phyloP scores from a whole-genome alignment of 768 basidiomycete species.

The Mycena rosella region DNA sequence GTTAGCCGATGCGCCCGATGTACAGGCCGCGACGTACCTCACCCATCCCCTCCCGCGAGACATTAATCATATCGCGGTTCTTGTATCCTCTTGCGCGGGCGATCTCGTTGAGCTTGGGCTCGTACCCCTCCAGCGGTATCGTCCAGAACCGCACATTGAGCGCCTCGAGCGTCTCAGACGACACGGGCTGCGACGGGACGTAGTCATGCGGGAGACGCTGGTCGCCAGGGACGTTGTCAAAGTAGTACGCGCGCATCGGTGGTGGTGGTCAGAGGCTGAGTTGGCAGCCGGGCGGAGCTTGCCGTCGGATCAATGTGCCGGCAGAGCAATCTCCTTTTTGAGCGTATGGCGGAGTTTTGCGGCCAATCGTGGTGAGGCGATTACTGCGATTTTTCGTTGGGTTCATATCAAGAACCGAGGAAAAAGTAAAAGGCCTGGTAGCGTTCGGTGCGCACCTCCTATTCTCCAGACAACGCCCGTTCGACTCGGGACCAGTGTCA shows the following conservation, averaged over 20 bases:
- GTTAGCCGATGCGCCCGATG: background rate
- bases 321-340: background rate
- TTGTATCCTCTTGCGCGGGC: slow-evolving; percentile 82
- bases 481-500: no score
- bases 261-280: background rate
- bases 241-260: slow-evolving; percentile 81
- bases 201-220: slow-evolving; percentile 87
- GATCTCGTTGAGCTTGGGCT: slow-evolving; percentile 68
- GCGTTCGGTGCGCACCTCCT: no score
- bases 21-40: slow-evolving; percentile 49
- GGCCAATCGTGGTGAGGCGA: background rate
- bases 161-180: slow-evolving; percentile 58
- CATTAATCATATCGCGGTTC: slow-evolving; percentile 85
- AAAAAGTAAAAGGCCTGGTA: no score
- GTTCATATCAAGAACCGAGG: no score
- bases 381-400: background rate
- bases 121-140: slow-evolving; percentile 73
- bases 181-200: slow-evolving; percentile 66
- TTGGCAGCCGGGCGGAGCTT: background rate
- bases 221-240: slow-evolving; percentile 81
- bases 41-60: slow-evolving; percentile 84
- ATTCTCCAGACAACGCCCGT: no score
- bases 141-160: slow-evolving; percentile 78
- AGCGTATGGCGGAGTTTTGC: background rate
- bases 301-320: no score